Base-by-base conservation (phyloP, 1,139 yeast species). In the Saccharomyces hybrid region DNA sequence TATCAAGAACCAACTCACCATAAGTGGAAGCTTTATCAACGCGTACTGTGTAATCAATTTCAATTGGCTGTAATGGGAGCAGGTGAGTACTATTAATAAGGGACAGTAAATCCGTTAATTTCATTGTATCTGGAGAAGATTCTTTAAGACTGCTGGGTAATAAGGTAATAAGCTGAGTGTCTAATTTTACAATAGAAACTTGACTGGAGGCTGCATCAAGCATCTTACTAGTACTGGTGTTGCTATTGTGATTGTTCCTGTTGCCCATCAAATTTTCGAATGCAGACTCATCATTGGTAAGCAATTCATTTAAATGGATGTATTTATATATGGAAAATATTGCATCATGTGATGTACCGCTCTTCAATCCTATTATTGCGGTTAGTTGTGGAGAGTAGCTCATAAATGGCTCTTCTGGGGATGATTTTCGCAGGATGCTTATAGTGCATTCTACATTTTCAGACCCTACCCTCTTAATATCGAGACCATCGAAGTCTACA, bases 281-380 rank as follows among this genome's bases (percentile, higher is more conserved):
- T 5, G 52, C 53, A 26, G 53, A 55, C 11, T 54, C 52, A 13
- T 47, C 14, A 3, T 28, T 32, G 32, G 25, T 31, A 7, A 51
- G 32, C 25, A 51, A 19, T 25, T 41, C 31, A 42, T 51, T 51
- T 27, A 26, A 9, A 19, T 42, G 29, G 16, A 48, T 85, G 66
- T 90, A 89, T 69, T 86, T 89, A 90, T 96, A 89, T 54, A 90
- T 74, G 32, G 82, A 79, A 61, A 82, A 86, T 28, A 89, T 81
- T 48, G 90, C 82, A 56, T 87, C 95, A 55, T 89, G 88, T 69
- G 88, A 91, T 11, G 91, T 82, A 48, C 84, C 81, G 68, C 88
- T 95, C 48, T 74, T 74, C 49, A 81, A 77, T 8, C 95, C 96
- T 23, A 86, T 72, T 51, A 89, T 75, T 51, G 79, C 78, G 4